Evolutionary conservation across 2,329 filamentous ascomycete species (phyloP).

Genomic region (Trichoderma aggressivum): DNA sequence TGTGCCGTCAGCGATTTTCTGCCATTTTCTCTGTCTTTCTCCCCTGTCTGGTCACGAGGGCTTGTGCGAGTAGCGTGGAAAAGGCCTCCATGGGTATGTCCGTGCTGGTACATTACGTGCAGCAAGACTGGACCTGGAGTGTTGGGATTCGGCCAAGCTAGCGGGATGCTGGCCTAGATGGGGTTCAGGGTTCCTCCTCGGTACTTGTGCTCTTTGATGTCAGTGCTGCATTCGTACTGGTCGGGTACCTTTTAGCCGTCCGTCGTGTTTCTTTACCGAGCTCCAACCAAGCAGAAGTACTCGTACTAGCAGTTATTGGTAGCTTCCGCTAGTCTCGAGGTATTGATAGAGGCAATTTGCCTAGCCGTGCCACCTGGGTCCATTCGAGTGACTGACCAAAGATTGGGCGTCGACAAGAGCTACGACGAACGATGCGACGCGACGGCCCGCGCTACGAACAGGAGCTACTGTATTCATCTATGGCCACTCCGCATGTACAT

Average conservation of each 20-base stretch:
- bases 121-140: neutral
- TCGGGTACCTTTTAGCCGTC: neutral
- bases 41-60: neutral
- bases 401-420: neutral
- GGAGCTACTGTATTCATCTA: neutral
- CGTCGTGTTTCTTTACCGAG: neutral
- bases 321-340: neutral
- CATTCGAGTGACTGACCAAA: neutral
- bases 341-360: neutral
- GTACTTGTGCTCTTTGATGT: neutral
- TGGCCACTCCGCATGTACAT: neutral
- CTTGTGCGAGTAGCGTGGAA: neutral
- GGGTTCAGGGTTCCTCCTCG: neutral
- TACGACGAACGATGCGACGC: neutral
- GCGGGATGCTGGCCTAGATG: neutral
- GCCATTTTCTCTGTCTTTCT: neutral
- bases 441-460: slow-evolving; percentile 9
- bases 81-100: neutral
- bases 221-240: neutral
- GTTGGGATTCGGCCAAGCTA: neutral
- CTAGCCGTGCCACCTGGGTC: neutral
- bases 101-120: neutral
- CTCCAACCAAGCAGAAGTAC: neutral
- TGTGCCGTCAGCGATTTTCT: neutral
- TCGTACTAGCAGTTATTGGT: neutral